These are phyloP conservation scores for Mucor piriformis DNA, from an alignment of 371 early-diverging fungal genomes.

Conservation along the genomic window DNA sequence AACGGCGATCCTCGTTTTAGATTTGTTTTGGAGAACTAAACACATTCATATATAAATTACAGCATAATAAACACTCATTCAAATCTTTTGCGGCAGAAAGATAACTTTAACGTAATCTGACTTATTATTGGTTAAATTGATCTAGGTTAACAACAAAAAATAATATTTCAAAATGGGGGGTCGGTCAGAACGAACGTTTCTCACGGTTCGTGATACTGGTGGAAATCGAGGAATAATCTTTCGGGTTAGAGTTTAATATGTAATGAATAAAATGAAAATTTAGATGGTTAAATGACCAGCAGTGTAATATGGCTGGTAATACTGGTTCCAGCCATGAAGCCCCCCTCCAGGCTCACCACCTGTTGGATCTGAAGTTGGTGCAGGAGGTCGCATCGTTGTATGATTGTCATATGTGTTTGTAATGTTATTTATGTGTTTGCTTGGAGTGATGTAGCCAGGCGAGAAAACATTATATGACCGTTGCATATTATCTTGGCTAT, in stretches of 20 bases:
- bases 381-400: constrained; percentile 24
- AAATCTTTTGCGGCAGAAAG: too few relatives aligned
- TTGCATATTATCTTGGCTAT: constrained; percentile 17
- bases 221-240: neutral
- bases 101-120: too few relatives aligned
- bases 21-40: constrained; percentile 55
- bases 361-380: constrained; percentile 13
- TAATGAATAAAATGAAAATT: neutral
- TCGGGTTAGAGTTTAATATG: neutral
- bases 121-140: too few relatives aligned
- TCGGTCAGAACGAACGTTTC: constrained; percentile 3
- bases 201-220: neutral
- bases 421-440: constrained; percentile 14
- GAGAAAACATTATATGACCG: constrained; percentile 24
- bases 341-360: constrained; percentile 16
- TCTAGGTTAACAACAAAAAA: too few relatives aligned
- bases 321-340: constrained; percentile 26
- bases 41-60: neutral
- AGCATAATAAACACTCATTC: too few relatives aligned
- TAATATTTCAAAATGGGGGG: neutral
- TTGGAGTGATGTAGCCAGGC: constrained; percentile 16
- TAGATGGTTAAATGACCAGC: constrained; percentile 26
- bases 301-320: constrained; percentile 26
- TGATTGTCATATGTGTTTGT: constrained; percentile 19
- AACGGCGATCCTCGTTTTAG: constrained; percentile 66